Conservation (phyloP, 192 early-diverging fungal species). For the Dissophora globulifera region DNA sequence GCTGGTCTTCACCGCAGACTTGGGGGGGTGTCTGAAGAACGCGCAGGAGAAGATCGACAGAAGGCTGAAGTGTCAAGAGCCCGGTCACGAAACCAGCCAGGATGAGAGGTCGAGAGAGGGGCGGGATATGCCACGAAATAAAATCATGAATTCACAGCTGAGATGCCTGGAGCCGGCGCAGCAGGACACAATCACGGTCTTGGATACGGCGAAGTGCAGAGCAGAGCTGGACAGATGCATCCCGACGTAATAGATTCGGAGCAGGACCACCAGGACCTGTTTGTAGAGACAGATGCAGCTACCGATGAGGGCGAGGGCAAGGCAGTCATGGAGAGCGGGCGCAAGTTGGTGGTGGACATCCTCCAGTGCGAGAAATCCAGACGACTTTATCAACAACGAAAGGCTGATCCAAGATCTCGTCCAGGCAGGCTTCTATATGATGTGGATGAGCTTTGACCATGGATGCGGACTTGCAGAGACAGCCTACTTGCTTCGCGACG, state of each 20-base stretch:
- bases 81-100: no score
- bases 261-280: not conserved
- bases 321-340: no score
- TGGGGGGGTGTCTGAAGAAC: conserved; percentile 11
- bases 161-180: conserved; percentile 20
- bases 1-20: conserved; percentile 3
- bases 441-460: conserved; percentile 47
- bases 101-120: not conserved
- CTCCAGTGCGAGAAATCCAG: conserved; percentile 34
- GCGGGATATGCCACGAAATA: not conserved
- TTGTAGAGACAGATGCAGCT: not conserved
- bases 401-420: conserved; percentile 24
- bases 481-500: conserved; percentile 32
- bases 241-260: conserved; percentile 7
- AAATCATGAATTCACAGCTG: not conserved
- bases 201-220: not conserved
- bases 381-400: conserved; percentile 31
- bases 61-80: not conserved
- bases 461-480: conserved; percentile 45
- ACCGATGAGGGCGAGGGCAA: not conserved
- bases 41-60: not conserved
- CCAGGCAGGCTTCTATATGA: conserved; percentile 32
- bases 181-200: not conserved
- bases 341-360: conserved; percentile 31
- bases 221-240: not conserved